Evolutionary conservation across 108 stramenopile genomes (phyloP).

Genomic region (Poteriospumella lacustris): DNA sequence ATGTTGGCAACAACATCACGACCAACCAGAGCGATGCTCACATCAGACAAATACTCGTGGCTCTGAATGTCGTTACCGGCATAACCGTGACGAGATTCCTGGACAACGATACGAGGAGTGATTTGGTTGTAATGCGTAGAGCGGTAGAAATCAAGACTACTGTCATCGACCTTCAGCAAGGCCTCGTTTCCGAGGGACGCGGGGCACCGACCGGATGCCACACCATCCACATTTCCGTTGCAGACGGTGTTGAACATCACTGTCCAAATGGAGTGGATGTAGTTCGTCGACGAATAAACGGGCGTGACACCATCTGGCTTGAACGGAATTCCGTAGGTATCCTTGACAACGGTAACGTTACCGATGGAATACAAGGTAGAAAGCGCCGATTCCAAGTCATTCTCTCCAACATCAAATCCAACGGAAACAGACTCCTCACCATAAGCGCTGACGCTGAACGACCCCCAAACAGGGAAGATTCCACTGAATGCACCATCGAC

Average conservation of each 20-base stretch:
- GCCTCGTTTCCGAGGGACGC: constrained; percentile 41
- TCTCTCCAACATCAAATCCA: constrained; percentile 52
- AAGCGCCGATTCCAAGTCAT: constrained; percentile 50
- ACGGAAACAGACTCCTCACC: constrained; percentile 47
- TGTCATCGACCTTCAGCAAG: constrained; percentile 33
- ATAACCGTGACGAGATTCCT: constrained; percentile 56
- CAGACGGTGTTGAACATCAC: constrained; percentile 47
- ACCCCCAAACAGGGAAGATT: constrained; percentile 52
- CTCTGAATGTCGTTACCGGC: constrained; percentile 56
- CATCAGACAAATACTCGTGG: constrained; percentile 29
- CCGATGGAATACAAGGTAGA: constrained; percentile 54
- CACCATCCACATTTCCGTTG: constrained; percentile 14
- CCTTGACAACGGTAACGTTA: constrained; percentile 47
- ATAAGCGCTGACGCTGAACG: constrained; percentile 40
- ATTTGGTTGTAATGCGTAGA: constrained; percentile 39
- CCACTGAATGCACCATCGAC: constrained; percentile 30
- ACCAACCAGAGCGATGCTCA: constrained; percentile 49
- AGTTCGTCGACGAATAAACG: not conserved
- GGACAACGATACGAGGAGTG: constrained; percentile 37
- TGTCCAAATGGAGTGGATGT: constrained; percentile 43
- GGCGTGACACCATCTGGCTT: not conserved
- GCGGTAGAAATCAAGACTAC: constrained; percentile 28
- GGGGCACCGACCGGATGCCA: constrained; percentile 41
- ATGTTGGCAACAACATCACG: constrained; percentile 41
- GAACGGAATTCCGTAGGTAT: not conserved